Evolutionary conservation across 768 basidiomycete species (phyloP).

Genomic region (Pholiota conissans): DNA sequence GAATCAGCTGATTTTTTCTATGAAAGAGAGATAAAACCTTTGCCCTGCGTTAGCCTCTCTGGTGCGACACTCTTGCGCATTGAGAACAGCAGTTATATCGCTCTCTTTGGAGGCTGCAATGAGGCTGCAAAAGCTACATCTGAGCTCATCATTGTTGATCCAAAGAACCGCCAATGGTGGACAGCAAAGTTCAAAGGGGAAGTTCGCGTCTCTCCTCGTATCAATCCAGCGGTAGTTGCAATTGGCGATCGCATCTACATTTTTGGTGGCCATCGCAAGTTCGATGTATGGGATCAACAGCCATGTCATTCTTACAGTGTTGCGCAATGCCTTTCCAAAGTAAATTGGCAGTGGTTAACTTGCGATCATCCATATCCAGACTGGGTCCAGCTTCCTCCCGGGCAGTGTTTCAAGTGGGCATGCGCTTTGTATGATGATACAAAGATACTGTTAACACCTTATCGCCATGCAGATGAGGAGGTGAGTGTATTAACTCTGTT

Average conservation of each 20-base stretch:
- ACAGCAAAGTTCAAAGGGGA: slow-evolving; percentile 17
- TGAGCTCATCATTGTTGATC: slow-evolving; percentile 21
- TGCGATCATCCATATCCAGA: slow-evolving; percentile 19
- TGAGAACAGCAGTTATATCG: slow-evolving; percentile 17
- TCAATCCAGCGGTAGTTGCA: slow-evolving; percentile 21
- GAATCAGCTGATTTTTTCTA: no score
- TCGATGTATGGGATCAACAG: slow-evolving; percentile 3
- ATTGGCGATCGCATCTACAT: slow-evolving; percentile 22
- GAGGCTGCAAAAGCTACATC: slow-evolving; percentile 8
- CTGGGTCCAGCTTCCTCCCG: slow-evolving; percentile 7
- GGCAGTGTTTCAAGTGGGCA: slow-evolving; percentile 13
- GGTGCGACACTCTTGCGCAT: slow-evolving; percentile 18
- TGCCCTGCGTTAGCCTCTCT: slow-evolving; percentile 1
- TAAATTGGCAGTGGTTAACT: slow-evolving; percentile 20
- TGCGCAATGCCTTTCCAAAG: slow-evolving; percentile 9
- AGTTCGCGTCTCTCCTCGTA: slow-evolving; percentile 14
- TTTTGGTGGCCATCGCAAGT: slow-evolving; percentile 23
- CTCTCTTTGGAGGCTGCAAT: slow-evolving; percentile 29
- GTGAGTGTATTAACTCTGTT: no score
- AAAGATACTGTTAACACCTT: slow-evolving; percentile 25
- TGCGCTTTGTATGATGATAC: slow-evolving; percentile 21
- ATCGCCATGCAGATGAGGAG: slow-evolving; percentile 8
- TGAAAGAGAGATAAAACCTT: background rate
- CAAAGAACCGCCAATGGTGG: slow-evolving; percentile 24
- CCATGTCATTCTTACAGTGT: slow-evolving; percentile 20